Evolutionary conservation across 805 yeast genomes (phyloP).

Genomic region (Lipomyces mesembrius): DNA sequence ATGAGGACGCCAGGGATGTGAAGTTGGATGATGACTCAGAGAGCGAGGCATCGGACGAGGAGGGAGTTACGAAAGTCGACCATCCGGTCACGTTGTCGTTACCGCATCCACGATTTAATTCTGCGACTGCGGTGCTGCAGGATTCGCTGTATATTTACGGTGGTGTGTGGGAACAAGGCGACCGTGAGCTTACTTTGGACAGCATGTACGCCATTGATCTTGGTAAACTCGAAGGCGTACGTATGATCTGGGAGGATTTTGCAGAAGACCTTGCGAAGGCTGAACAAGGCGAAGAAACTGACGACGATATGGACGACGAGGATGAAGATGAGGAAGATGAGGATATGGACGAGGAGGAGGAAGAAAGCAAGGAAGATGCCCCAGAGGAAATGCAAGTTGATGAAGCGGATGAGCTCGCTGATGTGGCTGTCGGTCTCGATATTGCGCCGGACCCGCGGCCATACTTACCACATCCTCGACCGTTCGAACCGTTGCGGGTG

Average conservation of each 20-base stretch:
- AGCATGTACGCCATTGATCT: constrained; percentile 85
- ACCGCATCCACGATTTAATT: constrained; percentile 90
- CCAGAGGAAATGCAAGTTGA: constrained; percentile 49
- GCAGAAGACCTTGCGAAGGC: constrained; percentile 55
- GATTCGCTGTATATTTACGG: constrained; percentile 85
- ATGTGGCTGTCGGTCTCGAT: constrained; percentile 63
- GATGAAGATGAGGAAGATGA: constrained; percentile 74
- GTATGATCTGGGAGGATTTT: constrained; percentile 87
- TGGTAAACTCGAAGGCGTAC: constrained; percentile 84
- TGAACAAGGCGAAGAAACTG: constrained; percentile 41
- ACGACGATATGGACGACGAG: constrained; percentile 54
- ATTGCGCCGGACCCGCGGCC: constrained; percentile 84
- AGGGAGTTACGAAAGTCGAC: constrained; percentile 50
- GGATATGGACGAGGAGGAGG: constrained; percentile 61
- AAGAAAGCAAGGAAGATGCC: constrained; percentile 51
- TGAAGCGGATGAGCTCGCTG: constrained; percentile 71
- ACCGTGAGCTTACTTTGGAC: constrained; percentile 81
- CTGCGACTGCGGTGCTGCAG: constrained; percentile 81
- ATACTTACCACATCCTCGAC: constrained; percentile 96
- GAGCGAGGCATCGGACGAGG: constrained; percentile 47
- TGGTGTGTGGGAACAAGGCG: constrained; percentile 89
- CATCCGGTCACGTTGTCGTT: constrained; percentile 59
- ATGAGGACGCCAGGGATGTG: constrained; percentile 22
- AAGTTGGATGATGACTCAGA: constrained; percentile 44
- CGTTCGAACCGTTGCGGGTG: constrained; percentile 81